A percentile compares a stretch with the other conserved stretches of the same genome.
Conservation (phyloP, 352 stramenopile genomes). For the Globisporangium radiosum region DNA sequence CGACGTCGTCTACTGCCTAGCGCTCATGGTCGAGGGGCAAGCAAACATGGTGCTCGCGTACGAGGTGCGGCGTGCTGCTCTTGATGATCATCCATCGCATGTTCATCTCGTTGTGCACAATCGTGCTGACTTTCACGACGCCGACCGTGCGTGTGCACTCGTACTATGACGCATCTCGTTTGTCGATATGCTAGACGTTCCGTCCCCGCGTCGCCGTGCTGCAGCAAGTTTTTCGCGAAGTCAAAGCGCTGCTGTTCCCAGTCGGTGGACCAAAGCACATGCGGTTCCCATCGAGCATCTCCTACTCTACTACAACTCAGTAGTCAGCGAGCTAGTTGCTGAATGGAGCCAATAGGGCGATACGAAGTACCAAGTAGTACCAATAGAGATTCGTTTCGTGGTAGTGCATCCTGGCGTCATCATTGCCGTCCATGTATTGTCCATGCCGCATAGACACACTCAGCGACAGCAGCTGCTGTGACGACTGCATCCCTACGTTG, state of each 20-base stretch:
- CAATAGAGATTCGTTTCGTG: no score
- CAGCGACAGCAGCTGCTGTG: no score
- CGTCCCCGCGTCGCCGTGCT: conserved; percentile 53
- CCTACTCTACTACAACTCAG: neutral
- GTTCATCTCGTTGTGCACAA: no score
- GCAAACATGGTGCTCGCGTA: conserved; percentile 70
- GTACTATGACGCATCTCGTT: no score
- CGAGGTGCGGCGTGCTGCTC: conserved; percentile 34
- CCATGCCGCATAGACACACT: no score
- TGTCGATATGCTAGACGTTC: conserved; percentile 38
- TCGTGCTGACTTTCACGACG: no score
- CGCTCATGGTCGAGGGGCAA: conserved; percentile 66
- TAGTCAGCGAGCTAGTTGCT: neutral
- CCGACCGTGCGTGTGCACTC: no score
- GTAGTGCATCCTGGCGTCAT: no score
- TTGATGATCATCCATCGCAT: no score
- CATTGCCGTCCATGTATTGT: no score
- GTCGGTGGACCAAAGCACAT: conserved; percentile 28
- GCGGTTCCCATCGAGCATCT: conserved; percentile 25
- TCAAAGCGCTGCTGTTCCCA: conserved; percentile 52
- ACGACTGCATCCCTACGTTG: no score
- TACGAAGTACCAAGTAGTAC: neutral
- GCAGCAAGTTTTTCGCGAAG: conserved; percentile 64
- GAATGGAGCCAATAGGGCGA: neutral
- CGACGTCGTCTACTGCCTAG: conserved; percentile 77